These are phyloP conservation scores for Furculomyces boomerangus DNA, from an alignment of 371 early-diverging fungal genomes.

Conservation along the genomic window DNA sequence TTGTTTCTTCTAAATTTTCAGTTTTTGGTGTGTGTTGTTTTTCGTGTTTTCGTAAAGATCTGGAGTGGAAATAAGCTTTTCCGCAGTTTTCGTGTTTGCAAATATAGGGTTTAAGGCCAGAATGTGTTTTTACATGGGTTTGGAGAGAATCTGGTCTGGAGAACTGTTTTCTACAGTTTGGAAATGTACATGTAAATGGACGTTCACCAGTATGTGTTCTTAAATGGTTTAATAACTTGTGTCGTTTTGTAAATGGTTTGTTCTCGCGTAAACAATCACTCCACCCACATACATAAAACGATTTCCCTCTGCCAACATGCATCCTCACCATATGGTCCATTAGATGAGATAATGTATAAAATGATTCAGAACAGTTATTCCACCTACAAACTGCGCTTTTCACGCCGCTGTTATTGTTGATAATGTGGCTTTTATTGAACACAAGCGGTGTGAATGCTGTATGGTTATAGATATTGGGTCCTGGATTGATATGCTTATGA, in stretches of 20 bases:
- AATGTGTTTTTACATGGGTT: slow-evolving; percentile 3
- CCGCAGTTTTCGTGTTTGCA: neutral
- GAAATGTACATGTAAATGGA: slow-evolving; percentile 29
- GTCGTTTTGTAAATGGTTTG: slow-evolving; percentile 2
- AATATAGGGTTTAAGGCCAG: neutral
- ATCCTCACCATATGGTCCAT: slow-evolving; percentile 1
- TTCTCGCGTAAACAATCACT: neutral
- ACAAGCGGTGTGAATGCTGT: too few species aligned
- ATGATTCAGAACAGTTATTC: neutral
- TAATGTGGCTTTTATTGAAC: too few species aligned
- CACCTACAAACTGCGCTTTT: neutral
- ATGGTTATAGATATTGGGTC: too few species aligned
- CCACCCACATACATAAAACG: slow-evolving; percentile 1
- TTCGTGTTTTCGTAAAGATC: slow-evolving; percentile 2
- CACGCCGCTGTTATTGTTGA: neutral
- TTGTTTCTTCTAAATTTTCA: too few species aligned
- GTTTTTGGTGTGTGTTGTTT: too few species aligned
- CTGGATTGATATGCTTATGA: too few species aligned
- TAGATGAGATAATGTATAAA: neutral
- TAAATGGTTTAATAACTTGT: slow-evolving; percentile 2
- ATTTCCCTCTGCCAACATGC: slow-evolving; percentile 1
- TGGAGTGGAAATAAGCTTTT: slow-evolving; percentile 1
- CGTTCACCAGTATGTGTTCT: slow-evolving; percentile 39
- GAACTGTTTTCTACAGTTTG: slow-evolving; percentile 32
- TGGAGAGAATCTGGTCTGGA: slow-evolving; percentile 9